These are phyloP conservation scores for Drechslera avenae DNA, from an alignment of 2,329 filamentous ascomycete genomes.

Conservation along the genomic window DNA sequence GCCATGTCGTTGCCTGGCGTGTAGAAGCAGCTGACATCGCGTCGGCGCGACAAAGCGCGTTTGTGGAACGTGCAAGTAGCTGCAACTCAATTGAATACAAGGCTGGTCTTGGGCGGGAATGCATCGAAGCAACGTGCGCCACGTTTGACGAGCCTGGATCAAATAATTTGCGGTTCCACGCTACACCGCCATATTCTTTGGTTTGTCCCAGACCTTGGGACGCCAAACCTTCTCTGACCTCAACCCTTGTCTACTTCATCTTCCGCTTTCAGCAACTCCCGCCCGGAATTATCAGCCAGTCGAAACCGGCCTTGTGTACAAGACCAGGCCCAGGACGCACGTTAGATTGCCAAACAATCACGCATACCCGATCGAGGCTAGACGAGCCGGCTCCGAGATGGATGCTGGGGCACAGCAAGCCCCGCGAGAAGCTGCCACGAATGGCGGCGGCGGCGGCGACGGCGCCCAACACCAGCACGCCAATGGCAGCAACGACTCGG, in stretches of 20 bases:
- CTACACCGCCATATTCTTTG: conserved; percentile 24
- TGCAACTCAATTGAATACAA: neutral
- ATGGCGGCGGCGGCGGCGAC: conserved; percentile 24
- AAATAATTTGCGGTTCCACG: conserved; percentile 11
- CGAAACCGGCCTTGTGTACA: neutral
- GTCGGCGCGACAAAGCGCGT: conserved; percentile 23
- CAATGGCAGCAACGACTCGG: conserved; percentile 32
- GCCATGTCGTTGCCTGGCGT: neutral
- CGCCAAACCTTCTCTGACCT: conserved; percentile 21
- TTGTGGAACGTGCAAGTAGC: conserved; percentile 9
- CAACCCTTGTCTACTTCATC: conserved; percentile 15
- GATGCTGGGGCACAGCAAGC: conserved; percentile 33
- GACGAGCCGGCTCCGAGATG: conserved; percentile 33
- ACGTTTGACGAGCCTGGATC: neutral
- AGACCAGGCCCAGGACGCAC: neutral
- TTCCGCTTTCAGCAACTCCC: conserved; percentile 17
- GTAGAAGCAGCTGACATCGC: conserved; percentile 33
- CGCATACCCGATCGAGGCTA: conserved; percentile 10
- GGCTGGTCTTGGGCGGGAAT: neutral
- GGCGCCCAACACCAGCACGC: conserved; percentile 19
- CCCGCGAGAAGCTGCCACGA: conserved; percentile 32
- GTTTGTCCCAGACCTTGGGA: conserved; percentile 18
- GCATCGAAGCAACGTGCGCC: conserved; percentile 1
- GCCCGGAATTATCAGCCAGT: neutral
- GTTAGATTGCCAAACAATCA: neutral